phyloP scores from a whole-genome alignment of 805 yeast genomes.

The Blastobotrys mokoenaii region DNA sequence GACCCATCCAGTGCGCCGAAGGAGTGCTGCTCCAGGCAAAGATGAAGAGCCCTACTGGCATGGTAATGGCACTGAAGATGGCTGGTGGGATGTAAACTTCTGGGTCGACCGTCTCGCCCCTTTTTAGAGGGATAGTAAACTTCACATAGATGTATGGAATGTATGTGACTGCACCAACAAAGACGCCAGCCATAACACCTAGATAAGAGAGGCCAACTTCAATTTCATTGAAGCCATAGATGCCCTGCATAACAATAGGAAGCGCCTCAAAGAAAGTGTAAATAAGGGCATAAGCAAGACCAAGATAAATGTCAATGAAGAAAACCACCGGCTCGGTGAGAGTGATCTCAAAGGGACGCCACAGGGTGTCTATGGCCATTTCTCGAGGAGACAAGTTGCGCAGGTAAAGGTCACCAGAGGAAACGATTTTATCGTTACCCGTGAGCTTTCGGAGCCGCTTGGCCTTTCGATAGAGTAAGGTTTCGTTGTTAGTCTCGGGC shows the following conservation, averaged over 20 bases:
- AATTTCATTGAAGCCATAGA: conserved; percentile 40
- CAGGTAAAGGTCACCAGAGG: conserved; percentile 32
- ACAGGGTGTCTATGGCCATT: conserved; percentile 2
- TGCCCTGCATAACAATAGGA: conserved; percentile 43
- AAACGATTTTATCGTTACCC: conserved; percentile 35
- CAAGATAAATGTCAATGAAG: conserved; percentile 46
- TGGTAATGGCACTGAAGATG: conserved; percentile 41
- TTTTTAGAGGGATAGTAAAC: conserved; percentile 34
- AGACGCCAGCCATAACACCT: conserved; percentile 60
- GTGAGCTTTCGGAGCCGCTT: conserved; percentile 38
- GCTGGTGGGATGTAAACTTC: conserved; percentile 44
- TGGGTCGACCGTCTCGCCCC: conserved; percentile 37
- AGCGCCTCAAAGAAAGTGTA: conserved; percentile 54
- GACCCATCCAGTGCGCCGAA: conserved; percentile 45
- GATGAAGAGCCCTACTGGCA: conserved; percentile 42
- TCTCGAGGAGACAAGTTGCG: conserved; percentile 3
- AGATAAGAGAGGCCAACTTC: conserved; percentile 53
- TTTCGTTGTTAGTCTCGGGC: conserved; percentile 43
- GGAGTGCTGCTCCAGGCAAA: conserved; percentile 43
- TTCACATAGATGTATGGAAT: conserved; percentile 12
- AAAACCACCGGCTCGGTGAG: conserved; percentile 51
- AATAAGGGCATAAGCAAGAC: conserved; percentile 47
- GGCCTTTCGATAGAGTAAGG: conserved; percentile 42
- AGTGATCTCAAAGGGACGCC: conserved; percentile 36
- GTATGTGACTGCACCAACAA: conserved; percentile 39